Percentiles rank a stretch among this genome's conserved stretches.
Conservation (phyloP, 306 rosid species). For the Fagus sylvatica region DNA sequence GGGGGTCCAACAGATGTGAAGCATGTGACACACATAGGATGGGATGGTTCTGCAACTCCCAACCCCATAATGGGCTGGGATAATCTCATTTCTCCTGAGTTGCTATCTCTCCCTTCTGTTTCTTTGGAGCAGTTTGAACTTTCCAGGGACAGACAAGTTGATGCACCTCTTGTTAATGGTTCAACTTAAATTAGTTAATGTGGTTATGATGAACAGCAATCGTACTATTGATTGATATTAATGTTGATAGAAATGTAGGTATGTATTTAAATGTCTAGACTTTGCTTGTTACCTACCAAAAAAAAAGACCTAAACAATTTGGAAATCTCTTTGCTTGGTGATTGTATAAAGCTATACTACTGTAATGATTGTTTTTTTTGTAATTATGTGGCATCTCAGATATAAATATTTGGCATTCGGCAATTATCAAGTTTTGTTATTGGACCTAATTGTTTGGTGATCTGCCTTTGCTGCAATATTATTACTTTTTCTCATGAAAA, state of each 20-base stretch:
- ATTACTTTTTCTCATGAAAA: no score
- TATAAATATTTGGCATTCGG: neutral
- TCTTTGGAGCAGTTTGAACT: conserved; percentile 40
- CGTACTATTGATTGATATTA: neutral
- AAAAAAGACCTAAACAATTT: no score
- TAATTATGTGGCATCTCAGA: conserved; percentile 13
- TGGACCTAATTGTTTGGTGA: no score
- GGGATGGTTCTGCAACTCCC: conserved; percentile 51
- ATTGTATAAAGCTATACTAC: neutral
- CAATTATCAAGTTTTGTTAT: no score
- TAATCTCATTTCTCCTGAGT: conserved; percentile 49
- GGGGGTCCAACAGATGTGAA: conserved; percentile 92
- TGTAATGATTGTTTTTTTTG: neutral
- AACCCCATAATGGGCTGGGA: conserved; percentile 52
- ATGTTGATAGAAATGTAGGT: neutral
- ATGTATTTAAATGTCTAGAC: conserved; percentile 31
- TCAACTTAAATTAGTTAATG: conserved; percentile 9
- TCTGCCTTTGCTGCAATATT: no score
- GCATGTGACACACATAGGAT: conserved; percentile 96
- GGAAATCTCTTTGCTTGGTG: conserved; percentile 2
- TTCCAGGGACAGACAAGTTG: conserved; percentile 25
- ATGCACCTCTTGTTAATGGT: conserved; percentile 22
- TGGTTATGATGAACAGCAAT: neutral
- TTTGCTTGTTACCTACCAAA: no score
- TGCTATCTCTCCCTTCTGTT: conserved; percentile 41